These are phyloP conservation scores for Petrea volubilis DNA, from an alignment of 257 asterid genomes.

Conservation along the genomic window DNA sequence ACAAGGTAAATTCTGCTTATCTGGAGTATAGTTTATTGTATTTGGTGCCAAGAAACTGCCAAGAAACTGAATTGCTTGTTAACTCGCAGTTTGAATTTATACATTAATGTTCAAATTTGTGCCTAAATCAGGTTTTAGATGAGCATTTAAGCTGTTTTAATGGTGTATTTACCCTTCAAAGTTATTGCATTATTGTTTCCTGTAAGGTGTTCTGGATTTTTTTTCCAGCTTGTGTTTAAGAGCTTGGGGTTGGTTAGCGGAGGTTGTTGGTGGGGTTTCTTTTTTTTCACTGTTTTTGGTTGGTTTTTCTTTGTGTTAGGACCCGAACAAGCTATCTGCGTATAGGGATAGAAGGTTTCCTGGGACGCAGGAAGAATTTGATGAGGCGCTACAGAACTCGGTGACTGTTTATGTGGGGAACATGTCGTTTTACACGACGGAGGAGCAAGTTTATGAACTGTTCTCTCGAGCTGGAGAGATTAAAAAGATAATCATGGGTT, in stretches of 20 bases:
- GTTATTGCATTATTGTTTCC: neutral
- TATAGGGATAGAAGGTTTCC: conserved; percentile 92
- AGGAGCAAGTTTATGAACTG: conserved; percentile 95
- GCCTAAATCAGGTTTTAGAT: conserved; percentile 12
- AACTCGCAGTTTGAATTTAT: conserved; percentile 18
- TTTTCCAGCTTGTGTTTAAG: neutral
- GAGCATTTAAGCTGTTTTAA: neutral
- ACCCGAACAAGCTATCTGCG: conserved; percentile 80
- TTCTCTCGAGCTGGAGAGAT: conserved; percentile 93
- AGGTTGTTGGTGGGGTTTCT: neutral
- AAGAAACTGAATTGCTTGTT: conserved; percentile 18
- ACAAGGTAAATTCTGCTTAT: conserved; percentile 41
- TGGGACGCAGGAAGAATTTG: conserved; percentile 91
- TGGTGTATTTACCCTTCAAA: neutral
- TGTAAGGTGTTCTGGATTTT: neutral
- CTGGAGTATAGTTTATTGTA: neutral
- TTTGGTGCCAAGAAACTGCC: neutral
- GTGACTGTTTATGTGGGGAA: conserved; percentile 86
- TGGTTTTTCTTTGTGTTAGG: conserved; percentile 39
- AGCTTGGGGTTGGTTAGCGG: conserved; percentile 1
- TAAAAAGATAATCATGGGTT: conserved; percentile 90
- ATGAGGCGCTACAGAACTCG: conserved; percentile 68
- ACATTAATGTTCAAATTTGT: conserved; percentile 10
- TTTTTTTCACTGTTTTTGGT: neutral
- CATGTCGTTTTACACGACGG: conserved; percentile 95